Conservation (phyloP, 306 rosid species). For the Senna tora region DNA sequence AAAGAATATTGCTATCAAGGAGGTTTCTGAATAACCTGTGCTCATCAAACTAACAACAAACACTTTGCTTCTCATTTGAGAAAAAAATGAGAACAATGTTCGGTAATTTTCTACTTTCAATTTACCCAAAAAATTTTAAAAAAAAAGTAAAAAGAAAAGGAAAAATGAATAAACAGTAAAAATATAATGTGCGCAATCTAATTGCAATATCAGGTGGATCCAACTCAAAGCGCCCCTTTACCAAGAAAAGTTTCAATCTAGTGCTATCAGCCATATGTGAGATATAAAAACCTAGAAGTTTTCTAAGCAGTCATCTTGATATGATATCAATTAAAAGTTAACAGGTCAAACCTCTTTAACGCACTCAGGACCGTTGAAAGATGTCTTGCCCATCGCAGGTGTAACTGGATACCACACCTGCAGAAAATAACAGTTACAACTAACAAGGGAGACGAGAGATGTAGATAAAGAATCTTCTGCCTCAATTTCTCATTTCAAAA, state of each 20-base stretch:
- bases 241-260: neutral
- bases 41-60: neutral
- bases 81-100: constrained; percentile 8
- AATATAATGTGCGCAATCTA: neutral
- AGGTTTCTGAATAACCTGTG: constrained; percentile 14
- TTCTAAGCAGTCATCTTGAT: neutral
- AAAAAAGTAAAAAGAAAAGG: neutral
- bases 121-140: neutral
- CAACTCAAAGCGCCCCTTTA: constrained; percentile 13
- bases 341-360: constrained; percentile 66
- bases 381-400: constrained; percentile 79
- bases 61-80: constrained; percentile 4
- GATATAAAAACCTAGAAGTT: constrained; percentile 9
- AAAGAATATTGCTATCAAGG: constrained; percentile 3
- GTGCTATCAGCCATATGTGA: neutral
- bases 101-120: neutral
- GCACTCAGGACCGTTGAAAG: constrained; percentile 89
- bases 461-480: neutral
- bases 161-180: neutral
- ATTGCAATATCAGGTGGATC: neutral
- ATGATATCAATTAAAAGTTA: constrained; percentile 1
- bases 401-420: constrained; percentile 92
- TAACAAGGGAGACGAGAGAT: neutral
- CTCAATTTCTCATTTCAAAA: constrained; percentile 19
- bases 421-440: constrained; percentile 9